Base-by-base conservation (phyloP, 108 stramenopile genomes). In the Nannochloropsis salina region DNA sequence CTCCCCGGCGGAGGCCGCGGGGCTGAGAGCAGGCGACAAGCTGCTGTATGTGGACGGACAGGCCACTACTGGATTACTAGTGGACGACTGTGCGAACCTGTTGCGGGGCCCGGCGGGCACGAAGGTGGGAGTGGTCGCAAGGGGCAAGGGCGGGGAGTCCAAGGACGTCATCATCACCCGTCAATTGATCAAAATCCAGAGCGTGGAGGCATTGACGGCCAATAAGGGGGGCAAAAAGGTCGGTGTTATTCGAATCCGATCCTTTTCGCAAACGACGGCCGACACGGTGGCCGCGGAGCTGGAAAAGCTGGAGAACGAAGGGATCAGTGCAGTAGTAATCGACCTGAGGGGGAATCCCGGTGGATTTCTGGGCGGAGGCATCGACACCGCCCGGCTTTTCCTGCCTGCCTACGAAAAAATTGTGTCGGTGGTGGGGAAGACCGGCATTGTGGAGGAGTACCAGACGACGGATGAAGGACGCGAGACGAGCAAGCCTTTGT, bases 281-380 rank as follows among this genome's bases (percentile, higher is more conserved):
- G 91, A 91, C 6, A 92, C 93, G 42, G 97, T 97, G 10, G 89
- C 88, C 87, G 90, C 90, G 61, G 91, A 93, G 43, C 41, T 96
- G 18, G 85, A 90, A 45, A 92, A 92, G 5, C 85, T 96, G 80
- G 93, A 94, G 91, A 93, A 92, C 80, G 93, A 94, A 85, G 95
- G 95, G n/a, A 94, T 93, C 42, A 89, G 92, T 83, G 86, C 90
- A 20, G 84, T 94, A 86, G 92, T 97, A 2, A 86, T 98, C 47
- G 97, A 98, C 88, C 61, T 98, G 42, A 89, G 96, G 20, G 95
- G 96, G 42, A 97, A 98, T 90, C 95, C 95, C 40, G 98, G 98
- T 80, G 98, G 98, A 31, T 85, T 96, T 21, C 85, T 98, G 8
- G 96, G 95, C 8, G 98, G 95, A 31, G 98, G 96, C n/a, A 93